Conservation (phyloP, 1,284 basidiomycete genomes). For the Boletellus deceptivus region DNA sequence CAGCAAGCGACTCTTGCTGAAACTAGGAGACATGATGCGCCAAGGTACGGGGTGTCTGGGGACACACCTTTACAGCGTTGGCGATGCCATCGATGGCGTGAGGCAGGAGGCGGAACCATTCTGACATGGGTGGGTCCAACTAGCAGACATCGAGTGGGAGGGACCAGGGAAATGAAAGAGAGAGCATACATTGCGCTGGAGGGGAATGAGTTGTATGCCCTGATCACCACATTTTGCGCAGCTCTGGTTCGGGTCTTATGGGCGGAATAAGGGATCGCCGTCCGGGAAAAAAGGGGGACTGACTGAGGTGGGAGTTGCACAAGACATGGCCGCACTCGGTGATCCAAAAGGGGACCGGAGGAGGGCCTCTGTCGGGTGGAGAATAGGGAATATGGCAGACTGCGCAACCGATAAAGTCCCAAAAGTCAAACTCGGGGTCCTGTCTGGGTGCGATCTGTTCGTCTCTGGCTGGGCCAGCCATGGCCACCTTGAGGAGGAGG, state of each 20-base stretch:
- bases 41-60: background rate
- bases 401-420: slow-evolving; percentile 73
- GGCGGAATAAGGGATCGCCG: background rate
- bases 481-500: slow-evolving; percentile 14
- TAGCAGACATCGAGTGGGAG: slow-evolving; percentile 27
- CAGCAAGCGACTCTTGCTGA: slow-evolving; percentile 71
- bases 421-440: slow-evolving; percentile 56
- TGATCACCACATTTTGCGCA: slow-evolving; percentile 63
- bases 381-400: slow-evolving; percentile 65
- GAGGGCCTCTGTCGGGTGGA: slow-evolving; percentile 45
- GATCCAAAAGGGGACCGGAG: slow-evolving; percentile 73
- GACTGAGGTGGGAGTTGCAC: slow-evolving; percentile 80
- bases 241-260: slow-evolving; percentile 63
- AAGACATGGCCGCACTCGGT: slow-evolving; percentile 81
- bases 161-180: background rate
- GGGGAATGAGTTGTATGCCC: slow-evolving; percentile 64
- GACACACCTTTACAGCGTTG: slow-evolving; percentile 59
- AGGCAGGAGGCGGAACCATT: slow-evolving; percentile 71
- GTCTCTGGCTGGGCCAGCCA: slow-evolving; percentile 37
- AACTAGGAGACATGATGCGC: slow-evolving; percentile 46
- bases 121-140: slow-evolving; percentile 75
- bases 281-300: slow-evolving; percentile 26
- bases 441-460: slow-evolving; percentile 12
- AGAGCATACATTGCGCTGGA: slow-evolving; percentile 64
- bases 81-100: slow-evolving; percentile 59